These are phyloP conservation scores for Mycosphaerella sp. DNA, from an alignment of 2,329 filamentous ascomycete species.

Conservation along the genomic window DNA sequence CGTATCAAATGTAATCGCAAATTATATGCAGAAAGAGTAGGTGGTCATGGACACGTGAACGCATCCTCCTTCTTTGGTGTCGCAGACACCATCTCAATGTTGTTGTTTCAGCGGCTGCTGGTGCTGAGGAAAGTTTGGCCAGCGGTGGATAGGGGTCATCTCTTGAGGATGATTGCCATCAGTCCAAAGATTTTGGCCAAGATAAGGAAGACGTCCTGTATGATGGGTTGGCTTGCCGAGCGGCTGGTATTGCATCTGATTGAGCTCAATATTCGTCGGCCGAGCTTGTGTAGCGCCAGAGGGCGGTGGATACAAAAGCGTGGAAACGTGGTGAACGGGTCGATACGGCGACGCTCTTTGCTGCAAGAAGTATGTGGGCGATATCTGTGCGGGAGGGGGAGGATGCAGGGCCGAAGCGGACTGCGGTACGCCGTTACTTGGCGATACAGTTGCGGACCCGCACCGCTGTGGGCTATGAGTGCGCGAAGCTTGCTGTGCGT, in stretches of 20 bases:
- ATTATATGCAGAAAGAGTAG: slow-evolving; percentile 11
- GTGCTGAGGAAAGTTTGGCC: slow-evolving; percentile 24
- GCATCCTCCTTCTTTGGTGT: background rate
- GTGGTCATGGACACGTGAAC: background rate
- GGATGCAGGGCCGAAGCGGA: slow-evolving; percentile 47
- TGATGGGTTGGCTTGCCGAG: slow-evolving; percentile 43
- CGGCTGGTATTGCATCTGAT: slow-evolving; percentile 48
- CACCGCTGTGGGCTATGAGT: slow-evolving; percentile 47
- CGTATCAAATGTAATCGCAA: slow-evolving; percentile 6
- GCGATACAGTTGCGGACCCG: slow-evolving; percentile 56
- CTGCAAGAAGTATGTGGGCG: slow-evolving; percentile 79
- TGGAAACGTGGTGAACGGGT: slow-evolving; percentile 81
- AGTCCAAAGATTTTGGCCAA: slow-evolving; percentile 34
- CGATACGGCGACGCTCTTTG: slow-evolving; percentile 89
- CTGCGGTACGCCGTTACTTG: slow-evolving; percentile 57
- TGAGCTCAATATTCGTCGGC: slow-evolving; percentile 38
- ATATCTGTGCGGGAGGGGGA: slow-evolving; percentile 55
- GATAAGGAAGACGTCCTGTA: slow-evolving; percentile 40
- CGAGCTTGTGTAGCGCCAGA: slow-evolving; percentile 64
- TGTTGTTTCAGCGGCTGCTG: slow-evolving; percentile 11
- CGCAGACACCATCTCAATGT: background rate
- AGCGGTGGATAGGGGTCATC: slow-evolving; percentile 30
- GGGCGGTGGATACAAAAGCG: slow-evolving; percentile 80
- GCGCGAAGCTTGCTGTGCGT: slow-evolving; percentile 37
- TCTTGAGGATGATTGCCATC: slow-evolving; percentile 29